A percentile compares a stretch with the other conserved stretches of the same genome.
Evolutionary conservation across 164 flowering plant genomes (phyloP).

Genomic region (Vitis labrusca): DNA sequence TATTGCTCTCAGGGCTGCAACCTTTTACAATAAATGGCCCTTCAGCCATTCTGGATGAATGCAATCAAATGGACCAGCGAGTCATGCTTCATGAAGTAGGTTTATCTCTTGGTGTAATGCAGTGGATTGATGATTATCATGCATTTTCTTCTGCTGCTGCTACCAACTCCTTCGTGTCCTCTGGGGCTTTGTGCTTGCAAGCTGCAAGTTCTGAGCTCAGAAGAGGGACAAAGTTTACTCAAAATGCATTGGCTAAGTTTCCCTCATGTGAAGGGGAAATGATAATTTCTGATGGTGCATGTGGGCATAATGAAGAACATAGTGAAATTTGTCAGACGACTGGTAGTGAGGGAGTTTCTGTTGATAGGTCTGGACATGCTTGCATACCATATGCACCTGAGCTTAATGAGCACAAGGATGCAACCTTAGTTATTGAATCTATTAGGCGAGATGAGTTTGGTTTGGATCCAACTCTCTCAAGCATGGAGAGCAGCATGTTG

Average conservation of each 20-base stretch:
- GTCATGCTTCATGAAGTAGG: constrained; percentile 94
- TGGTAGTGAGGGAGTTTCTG: constrained; percentile 15
- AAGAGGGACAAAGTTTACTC: background rate
- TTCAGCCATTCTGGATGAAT: constrained; percentile 55
- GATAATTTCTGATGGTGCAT: constrained; percentile 11
- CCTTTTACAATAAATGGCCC: constrained; percentile 58
- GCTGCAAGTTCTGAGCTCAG: constrained; percentile 17
- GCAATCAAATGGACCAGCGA: constrained; percentile 53
- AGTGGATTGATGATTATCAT: constrained; percentile 80
- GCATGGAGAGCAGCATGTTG: constrained; percentile 55
- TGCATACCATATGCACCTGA: constrained; percentile 5
- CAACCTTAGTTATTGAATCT: constrained; percentile 59
- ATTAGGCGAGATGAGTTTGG: constrained; percentile 97
- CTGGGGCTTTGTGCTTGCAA: constrained; percentile 16
- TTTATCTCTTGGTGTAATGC: constrained; percentile 67
- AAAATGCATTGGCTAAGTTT: constrained; percentile 6
- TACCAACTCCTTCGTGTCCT: constrained; percentile 14
- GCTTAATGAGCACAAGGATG: constrained; percentile 28
- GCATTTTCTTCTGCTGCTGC: constrained; percentile 32
- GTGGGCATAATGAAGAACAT: constrained; percentile 11
- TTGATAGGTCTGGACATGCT: constrained; percentile 12
- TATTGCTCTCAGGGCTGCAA: constrained; percentile 67
- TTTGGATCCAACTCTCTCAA: constrained; percentile 55
- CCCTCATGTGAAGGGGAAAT: constrained; percentile 15
- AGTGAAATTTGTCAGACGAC: constrained; percentile 8